Evolutionary conservation across 1,284 basidiomycete species (phyloP).

Genomic region (Pterulicium gracile): DNA sequence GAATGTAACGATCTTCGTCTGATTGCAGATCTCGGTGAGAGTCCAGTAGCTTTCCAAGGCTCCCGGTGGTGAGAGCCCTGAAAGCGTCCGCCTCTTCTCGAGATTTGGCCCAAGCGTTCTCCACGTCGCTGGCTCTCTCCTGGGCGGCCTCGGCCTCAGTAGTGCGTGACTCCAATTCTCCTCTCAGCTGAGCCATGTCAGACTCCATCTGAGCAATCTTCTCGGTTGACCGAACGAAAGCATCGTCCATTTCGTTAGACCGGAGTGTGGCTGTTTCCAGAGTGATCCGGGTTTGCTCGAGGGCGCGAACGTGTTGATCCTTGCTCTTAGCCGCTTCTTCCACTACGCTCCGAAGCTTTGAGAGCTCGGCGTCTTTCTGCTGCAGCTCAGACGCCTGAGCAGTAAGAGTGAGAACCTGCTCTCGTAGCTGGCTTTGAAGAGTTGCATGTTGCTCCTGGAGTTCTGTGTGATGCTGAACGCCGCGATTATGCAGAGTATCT

Average conservation of each 20-base stretch:
- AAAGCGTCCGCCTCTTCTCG: conserved; percentile 85
- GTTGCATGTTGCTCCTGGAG: conserved; percentile 57
- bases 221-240: conserved; percentile 60
- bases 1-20: conserved; percentile 65
- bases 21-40: conserved; percentile 70
- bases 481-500: conserved; percentile 71
- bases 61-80: conserved; percentile 72
- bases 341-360: conserved; percentile 54
- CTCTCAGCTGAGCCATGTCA: conserved; percentile 67
- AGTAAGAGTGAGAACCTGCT: conserved; percentile 71
- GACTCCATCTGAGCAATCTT: conserved; percentile 60
- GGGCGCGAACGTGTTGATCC: conserved; percentile 77
- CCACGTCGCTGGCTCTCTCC: conserved; percentile 58
- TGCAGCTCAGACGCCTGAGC: conserved; percentile 67
- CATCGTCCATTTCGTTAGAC: conserved; percentile 72
- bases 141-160: conserved; percentile 66
- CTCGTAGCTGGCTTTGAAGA: conserved; percentile 64
- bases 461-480: conserved; percentile 59
- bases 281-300: conserved; percentile 79
- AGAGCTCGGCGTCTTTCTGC: conserved; percentile 74
- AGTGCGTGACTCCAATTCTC: conserved; percentile 66
- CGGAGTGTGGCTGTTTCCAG: conserved; percentile 68
- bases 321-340: conserved; percentile 60
- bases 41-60: conserved; percentile 78
- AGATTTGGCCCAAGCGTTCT: conserved; percentile 81